Evolutionary conservation across 2,329 filamentous ascomycete genomes (phyloP), one percentile per base, ranked within the genome.

Genomic region (Lachnellula hyalina): DNA sequence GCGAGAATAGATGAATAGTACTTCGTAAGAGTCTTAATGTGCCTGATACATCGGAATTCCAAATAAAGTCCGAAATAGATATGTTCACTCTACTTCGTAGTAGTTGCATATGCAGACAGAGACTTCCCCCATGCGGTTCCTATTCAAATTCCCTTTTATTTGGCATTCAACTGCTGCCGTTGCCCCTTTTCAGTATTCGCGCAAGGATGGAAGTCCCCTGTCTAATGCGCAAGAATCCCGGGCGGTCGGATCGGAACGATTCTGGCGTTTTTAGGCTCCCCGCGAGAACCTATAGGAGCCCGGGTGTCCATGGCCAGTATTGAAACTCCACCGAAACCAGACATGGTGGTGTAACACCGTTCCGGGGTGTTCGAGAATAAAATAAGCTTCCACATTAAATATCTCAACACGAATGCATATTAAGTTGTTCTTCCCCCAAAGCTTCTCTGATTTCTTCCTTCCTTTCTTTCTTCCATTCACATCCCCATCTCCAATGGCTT

Each of bases 261-360:
- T 19, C 19, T 44, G 17, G n/a, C 21, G 19, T n/a, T 15, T 25
- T 19, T 44, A 44, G 41, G 21, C 21, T 23, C 41, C 7, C 41
- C 41, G 21, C 19, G 17, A 19, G 19, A 23, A 44, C 41, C 41
- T 44, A 44, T 44, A 12, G 21, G 41, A 44, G 17, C 41, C 12
- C 19, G 6, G 12, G 12, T 8, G 15, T 14, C 41, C 5, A 44
- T 19, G 41, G 19, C 19, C 41, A 44, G 19, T 14, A 60, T 59
- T 59, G 63, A 67, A 65, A 64, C 63, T 61, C 55, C 61, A 61
- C 63, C 62, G 62, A 67, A 65, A 67, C 62, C 48, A 61, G 55
- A 57, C 53, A 61, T 58, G 54, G 49, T 46, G 28, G 52, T 61
- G 61, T 60, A 52, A 61, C 63, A 61, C 45, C 49, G 19, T 28